Base-by-base conservation (phyloP, 202 grass and related monocot genomes). In the Sporobolus alterniflorus region DNA sequence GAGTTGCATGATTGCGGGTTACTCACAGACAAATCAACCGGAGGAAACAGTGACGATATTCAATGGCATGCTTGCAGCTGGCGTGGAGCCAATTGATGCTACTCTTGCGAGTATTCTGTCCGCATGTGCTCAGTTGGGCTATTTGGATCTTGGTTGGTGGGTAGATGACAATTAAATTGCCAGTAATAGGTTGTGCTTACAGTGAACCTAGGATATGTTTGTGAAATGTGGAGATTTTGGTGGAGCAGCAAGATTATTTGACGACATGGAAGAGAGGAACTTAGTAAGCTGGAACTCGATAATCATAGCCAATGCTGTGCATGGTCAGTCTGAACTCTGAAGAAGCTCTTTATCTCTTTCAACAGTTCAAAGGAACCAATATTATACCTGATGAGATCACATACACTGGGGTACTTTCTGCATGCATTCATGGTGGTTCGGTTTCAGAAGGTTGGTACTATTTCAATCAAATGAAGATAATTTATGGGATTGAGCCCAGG, bases 1-100 rank as follows among this genome's bases (percentile, higher is more conserved):
- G 93, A 99, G 87, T 79, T 89, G 90, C 52, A 90, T 99, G 81
- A 85, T 99, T 18, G 75, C 96, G 7, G 82, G 83, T 14, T 92
- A 89, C 33, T 50, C 83, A 3, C 93, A 94, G 50, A 79, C 86
- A 59, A 89, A 92, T 50, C 69, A 59, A 66, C 85, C 69, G 1
- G 88, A 81, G 25, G 85, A 94, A 61, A 91, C 91, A 2, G 48
- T 99, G 47, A 32, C 48, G 36, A 54, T 88, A 50, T 96, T 96
- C 69, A 74, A 69, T 62, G 75, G 87, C 50, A 94, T 96, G 96
- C 29, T 96, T 62, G 50, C 29, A 32, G n/a, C 72, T 86, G 43
- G 56, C 65, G 67, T 84, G 48, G 88, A 86, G 65, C 92, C 84
- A 26, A 89, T 94, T 73, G 65, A 87, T 85, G 87, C 84, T 69